Conservation (phyloP, 2,329 filamentous ascomycete genomes). For the Fusarium odoratissimum region DNA sequence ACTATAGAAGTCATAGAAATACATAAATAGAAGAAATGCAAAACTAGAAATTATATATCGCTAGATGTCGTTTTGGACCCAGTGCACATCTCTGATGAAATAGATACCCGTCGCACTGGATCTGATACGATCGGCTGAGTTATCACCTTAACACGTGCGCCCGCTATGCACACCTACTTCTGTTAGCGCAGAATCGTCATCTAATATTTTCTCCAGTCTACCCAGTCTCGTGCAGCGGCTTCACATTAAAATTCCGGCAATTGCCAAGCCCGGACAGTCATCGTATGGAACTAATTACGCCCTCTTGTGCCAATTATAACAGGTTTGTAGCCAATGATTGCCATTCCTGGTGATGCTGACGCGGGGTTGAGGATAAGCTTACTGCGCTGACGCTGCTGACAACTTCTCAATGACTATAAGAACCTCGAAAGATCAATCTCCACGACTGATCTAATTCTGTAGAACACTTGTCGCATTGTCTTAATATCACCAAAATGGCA, state of each 20-base stretch:
- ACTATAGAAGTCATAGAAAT: fast-evolving
- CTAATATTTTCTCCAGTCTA: too few species aligned
- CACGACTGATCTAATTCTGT: fast-evolving
- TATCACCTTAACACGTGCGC: too few species aligned
- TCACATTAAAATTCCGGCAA: fast-evolving
- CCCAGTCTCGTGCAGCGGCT: too few species aligned
- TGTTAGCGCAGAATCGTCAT: fast-evolving
- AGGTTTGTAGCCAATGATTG: neutral
- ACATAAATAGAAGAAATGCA: fast-evolving
- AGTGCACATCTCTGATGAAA: neutral
- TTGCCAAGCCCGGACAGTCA: too few species aligned
- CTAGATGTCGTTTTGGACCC: neutral
- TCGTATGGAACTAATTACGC: fast-evolving
- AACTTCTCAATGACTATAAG: neutral
- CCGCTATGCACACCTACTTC: too few species aligned
- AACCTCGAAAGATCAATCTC: neutral
- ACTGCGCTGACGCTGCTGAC: conserved; percentile 5
- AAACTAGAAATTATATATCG: neutral
- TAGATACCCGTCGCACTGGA: too few species aligned
- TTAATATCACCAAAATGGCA: neutral
- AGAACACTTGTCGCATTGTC: fast-evolving
- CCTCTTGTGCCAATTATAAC: too few species aligned
- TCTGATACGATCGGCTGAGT: too few species aligned
- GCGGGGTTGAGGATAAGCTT: conserved; percentile 1
- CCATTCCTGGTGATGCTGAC: neutral